Percentiles rank a stretch among this genome's conserved stretches.
Evolutionary conservation across 129 eudicot genomes (phyloP).

Genomic region (Lactuca sativa): DNA sequence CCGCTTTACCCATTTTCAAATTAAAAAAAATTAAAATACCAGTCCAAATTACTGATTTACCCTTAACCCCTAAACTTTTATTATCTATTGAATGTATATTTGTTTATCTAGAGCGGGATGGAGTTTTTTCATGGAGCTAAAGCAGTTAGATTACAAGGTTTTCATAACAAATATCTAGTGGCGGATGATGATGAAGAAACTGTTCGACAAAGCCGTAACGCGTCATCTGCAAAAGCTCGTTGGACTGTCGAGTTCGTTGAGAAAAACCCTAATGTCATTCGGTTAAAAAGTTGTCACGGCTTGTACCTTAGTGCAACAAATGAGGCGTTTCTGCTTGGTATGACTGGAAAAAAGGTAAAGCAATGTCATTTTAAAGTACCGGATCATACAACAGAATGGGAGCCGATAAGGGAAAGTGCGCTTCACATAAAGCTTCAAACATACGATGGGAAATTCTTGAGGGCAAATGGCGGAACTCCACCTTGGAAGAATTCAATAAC

Average conservation of each 20-base stretch:
- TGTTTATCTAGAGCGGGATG: constrained; percentile 61
- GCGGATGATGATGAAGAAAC: constrained; percentile 61
- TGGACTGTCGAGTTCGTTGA: constrained; percentile 61
- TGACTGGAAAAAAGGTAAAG: constrained; percentile 62
- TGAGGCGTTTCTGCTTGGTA: constrained; percentile 55
- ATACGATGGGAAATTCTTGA: constrained; percentile 51
- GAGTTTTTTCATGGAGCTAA: constrained; percentile 64
- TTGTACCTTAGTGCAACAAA: constrained; percentile 54
- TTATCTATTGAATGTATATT: neutral
- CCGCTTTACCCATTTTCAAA: neutral
- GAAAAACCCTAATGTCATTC: constrained; percentile 40
- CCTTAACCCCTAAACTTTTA: neutral
- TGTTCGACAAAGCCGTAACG: constrained; percentile 60
- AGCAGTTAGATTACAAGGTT: constrained; percentile 53
- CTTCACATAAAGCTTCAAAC: constrained; percentile 43
- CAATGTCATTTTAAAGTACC: constrained; percentile 29
- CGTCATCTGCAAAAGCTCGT: constrained; percentile 48
- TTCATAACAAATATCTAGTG: constrained; percentile 53
- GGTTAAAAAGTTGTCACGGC: constrained; percentile 62
- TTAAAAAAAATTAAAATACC: neutral
- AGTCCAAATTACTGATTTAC: neutral
- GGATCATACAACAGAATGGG: constrained; percentile 54
- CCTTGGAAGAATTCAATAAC: constrained; percentile 88
- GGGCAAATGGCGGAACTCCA: constrained; percentile 76
- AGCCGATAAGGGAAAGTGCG: constrained; percentile 49